Evolutionary conservation across 306 rosid species (phyloP), one percentile per base, ranked within the genome.

Genomic region (Abrus pulchellus): DNA sequence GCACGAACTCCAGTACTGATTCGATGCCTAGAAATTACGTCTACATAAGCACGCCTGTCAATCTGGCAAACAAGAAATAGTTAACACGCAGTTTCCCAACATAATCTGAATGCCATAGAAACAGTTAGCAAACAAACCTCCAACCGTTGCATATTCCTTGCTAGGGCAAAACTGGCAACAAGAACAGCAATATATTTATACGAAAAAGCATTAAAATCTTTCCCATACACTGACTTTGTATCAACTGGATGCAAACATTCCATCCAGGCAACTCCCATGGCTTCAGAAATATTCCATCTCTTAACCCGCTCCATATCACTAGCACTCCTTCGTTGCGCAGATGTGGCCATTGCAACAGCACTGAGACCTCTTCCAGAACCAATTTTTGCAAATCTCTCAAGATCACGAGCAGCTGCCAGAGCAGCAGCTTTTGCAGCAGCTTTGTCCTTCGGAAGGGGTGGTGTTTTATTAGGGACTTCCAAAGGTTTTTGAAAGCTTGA

Each of bases 201-300:
- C 7, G 99, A 93, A 64, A 91, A 79, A 43, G 94, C 94, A 88
- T 92, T 95, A 70, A 95, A 93, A 90, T 93, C 99, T 89, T 95
- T 95, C 83, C 97, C 98, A 57, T 93, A 91, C 28, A 93, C 99
- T 2, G 93, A 89, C 88, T 88, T 93, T 29, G 99, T 95, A 86
- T 87, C 99, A 89, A 89, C 93, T 78, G 94, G 94, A 84, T 89
- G 98, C 89, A 95, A 84, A 86, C 99, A 95, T 87, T 95, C 99
- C 96, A 90, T 90, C 99, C 99, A 95, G 52, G 99, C 99, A 88
- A 95, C 98, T 82, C 94, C 99, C 99, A 95, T 95, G 66, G 99
- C 98, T 88, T 95, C 99, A 79, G 94, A 84, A 73, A 85, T 76
- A 84, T 85, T 95, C 99, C 99, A 95, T 83, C 98, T 89, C 87